Base-by-base conservation (phyloP, 1,139 yeast genomes). In the Diutina rugosa region DNA sequence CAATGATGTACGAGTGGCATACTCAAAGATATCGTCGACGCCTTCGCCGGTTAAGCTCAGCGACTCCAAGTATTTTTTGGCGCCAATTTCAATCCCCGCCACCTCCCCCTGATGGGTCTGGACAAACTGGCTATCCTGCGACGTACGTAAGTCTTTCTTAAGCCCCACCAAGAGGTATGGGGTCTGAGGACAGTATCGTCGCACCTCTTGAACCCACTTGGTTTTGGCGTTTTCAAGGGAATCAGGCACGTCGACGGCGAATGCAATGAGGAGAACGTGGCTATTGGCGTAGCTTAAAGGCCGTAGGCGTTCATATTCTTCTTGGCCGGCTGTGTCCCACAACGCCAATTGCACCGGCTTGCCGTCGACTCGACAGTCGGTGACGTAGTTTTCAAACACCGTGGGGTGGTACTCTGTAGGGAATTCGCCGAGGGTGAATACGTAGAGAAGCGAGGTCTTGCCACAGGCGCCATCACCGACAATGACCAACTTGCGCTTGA, bases 251-350 rank as follows among this genome's bases (percentile, higher is more conserved):
- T 86, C 84, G 9, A 87, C 69, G 1, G 91, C 84, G 70, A 84
- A 86, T 0, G 88, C 91, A 56, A 87, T 82, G 57, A 87, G 68
- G 57, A 87, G 81, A 56, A 85, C 83, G 66, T 86, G 85, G 8
- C 90, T 87, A 62, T 85, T 83, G n/a, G 87, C 79, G 63, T 87
- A 87, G 62, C 93, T 90, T 64, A 93, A 76, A 6, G 97, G 91
- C 63, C 98, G 78, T 58, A 86, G 72, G 60, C 93, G 68, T 63
- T 86, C 91, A 65, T 85, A 86, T 66, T 86, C 97, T 73, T 90
- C 97, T 70, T 90, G 97, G 5, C 97, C 97, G 1, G 97, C 97
- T 4, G 97, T 91, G 68, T 91, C 97, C 97, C 98, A 91, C 46
- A 91, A 72, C 1, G 96, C 95, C 59, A 91, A 71, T 62, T 90